phyloP scores from a whole-genome alignment of 192 early-diverging fungal genomes.

The Rhizophagus sp. region DNA sequence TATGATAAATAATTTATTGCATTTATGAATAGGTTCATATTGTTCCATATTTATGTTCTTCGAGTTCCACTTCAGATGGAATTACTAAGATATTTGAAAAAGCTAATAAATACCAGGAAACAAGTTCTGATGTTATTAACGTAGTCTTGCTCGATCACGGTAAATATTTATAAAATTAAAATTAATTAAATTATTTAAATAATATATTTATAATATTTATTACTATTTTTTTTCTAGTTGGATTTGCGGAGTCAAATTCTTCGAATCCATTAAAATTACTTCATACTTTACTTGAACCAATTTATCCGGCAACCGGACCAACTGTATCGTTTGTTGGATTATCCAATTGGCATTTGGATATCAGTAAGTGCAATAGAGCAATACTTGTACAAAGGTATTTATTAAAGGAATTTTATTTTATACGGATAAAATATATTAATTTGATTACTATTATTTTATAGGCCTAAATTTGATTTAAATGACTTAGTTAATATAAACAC shows the following conservation, averaged over 20 bases:
- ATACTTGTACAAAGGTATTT: conserved; percentile 19
- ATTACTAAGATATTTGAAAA: conserved; percentile 27
- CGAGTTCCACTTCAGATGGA: conserved; percentile 27
- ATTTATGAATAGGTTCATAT: conserved; percentile 10
- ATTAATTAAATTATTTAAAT: too few relatives aligned
- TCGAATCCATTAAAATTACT: conserved; percentile 28
- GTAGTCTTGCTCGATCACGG: conserved; percentile 27
- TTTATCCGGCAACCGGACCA: conserved; percentile 2
- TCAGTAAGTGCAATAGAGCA: conserved; percentile 27
- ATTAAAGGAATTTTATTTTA: too few relatives aligned
- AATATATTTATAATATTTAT: background rate
- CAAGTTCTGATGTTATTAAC: background rate
- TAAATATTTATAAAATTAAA: background rate
- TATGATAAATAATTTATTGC: too few relatives aligned
- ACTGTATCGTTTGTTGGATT: conserved; percentile 25
- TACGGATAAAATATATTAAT: too few relatives aligned
- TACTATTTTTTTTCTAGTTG: conserved; percentile 8
- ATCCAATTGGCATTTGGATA: conserved; percentile 30
- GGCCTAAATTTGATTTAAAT: background rate
- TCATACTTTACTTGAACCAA: conserved; percentile 27
- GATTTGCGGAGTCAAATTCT: background rate
- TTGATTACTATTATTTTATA: background rate
- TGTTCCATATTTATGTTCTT: conserved; percentile 12
- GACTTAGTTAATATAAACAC: background rate
- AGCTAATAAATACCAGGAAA: conserved; percentile 22